These are phyloP conservation scores for Nakazawaea ernobii DNA, from an alignment of 805 yeast genomes.

Conservation along the genomic window DNA sequence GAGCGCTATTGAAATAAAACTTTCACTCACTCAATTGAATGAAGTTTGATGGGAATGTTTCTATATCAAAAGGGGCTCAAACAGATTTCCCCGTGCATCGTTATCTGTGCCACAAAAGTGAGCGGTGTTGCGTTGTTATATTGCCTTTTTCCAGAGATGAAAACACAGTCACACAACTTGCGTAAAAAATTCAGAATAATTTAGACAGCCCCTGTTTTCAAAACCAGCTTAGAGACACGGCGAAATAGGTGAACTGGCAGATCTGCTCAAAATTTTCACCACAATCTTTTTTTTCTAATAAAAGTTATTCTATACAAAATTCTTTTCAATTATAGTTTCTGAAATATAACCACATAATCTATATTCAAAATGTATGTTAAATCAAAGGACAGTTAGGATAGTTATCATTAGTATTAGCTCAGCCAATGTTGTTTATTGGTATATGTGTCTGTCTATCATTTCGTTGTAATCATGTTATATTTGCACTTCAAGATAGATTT, in stretches of 20 bases:
- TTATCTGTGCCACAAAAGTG: too few species aligned
- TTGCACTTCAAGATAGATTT: too few species aligned
- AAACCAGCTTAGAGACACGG: background rate
- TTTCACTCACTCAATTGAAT: too few species aligned
- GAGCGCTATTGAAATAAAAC: too few species aligned
- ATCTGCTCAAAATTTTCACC: constrained; percentile 7
- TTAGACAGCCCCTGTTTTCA: constrained; percentile 2
- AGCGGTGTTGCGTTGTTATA: background rate
- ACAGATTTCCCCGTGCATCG: too few species aligned
- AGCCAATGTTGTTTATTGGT: background rate
- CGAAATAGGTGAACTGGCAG: background rate
- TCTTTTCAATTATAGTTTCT: background rate
- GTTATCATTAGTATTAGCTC: background rate
- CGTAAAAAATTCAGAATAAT: background rate
- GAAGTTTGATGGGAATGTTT: too few species aligned
- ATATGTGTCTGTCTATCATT: background rate
- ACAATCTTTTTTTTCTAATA: background rate
- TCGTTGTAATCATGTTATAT: too few species aligned
- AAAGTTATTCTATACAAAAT: background rate
- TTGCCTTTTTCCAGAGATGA: background rate
- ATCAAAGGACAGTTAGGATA: background rate
- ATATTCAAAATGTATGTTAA: constrained; percentile 8
- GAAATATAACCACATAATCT: constrained; percentile 4
- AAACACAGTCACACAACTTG: background rate
- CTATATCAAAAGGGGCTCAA: too few species aligned